Evolutionary conservation across 2,329 filamentous ascomycete genomes (phyloP), one percentile per base, ranked within the genome.

Genomic region (Bertia moriformis): DNA sequence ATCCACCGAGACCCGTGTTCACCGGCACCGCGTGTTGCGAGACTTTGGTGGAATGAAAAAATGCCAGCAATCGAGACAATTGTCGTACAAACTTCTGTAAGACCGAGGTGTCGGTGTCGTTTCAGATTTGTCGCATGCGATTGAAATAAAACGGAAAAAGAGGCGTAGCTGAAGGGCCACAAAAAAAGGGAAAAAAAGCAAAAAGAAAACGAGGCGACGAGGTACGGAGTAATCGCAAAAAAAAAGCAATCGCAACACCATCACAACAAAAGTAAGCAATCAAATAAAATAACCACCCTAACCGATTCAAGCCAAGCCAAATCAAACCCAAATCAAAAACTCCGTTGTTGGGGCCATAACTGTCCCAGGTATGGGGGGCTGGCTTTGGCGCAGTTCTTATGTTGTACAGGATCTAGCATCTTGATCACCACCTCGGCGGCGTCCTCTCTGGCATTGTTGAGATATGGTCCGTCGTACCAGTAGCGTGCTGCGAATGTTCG

Each of bases 391-490:
- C 24, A 10, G 10, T 29, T 10, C 24, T 10, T 10, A 10, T 29
- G 24, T 29, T 29, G 24, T 29, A 10, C 10, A n/a, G 10, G n/a
- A 29, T 10, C n/a, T n/a, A 29, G 24, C 19, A 46, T 40, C 44
- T 59, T 54, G 15, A 64, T 50, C 13, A 71, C 71, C 22, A 68
- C 61, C 50, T 77, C 70, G 39, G 72, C 71, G 14, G 71, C 73
- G 49, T 77, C 72, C 47, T 76, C 72, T 55, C 63, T 67, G 37
- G 71, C 72, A 44, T 73, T 74, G 56, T 71, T 62, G 51, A 72
- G 56, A 47, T 65, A 72, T 45, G 69, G 56, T 19, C 71, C 72
- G 47, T 75, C 71, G 54, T 76, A 77, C 69, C 70, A 77, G 55
- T 66, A 74, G 42, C 70, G 67, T 27, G 71, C 71, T 7, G 55